A percentile compares a stretch with the other conserved stretches of the same genome.
Evolutionary conservation across 2,329 filamentous ascomycete species (phyloP).

Genomic region (Aspergillus nomiae): DNA sequence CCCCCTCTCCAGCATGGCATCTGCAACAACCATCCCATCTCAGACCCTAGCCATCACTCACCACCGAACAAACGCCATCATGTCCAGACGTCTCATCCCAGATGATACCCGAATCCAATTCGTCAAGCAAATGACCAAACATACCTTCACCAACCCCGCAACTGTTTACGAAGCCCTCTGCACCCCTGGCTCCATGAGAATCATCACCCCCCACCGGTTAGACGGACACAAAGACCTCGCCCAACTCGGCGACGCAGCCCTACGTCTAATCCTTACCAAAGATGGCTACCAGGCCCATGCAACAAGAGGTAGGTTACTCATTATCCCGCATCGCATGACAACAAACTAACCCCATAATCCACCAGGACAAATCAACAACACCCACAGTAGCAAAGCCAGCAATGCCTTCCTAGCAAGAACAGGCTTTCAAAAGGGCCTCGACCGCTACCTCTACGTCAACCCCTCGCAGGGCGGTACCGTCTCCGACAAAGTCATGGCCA

Average conservation of each 20-base stretch:
- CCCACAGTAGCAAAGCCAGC: not conserved
- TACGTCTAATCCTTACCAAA: not conserved
- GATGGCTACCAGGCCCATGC: conserved; percentile 2
- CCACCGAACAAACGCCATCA: not conserved
- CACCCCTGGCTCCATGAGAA: not conserved
- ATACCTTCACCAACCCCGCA: not conserved
- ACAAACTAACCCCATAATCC: not conserved
- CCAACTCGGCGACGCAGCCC: conserved; percentile 8
- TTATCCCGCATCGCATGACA: not conserved
- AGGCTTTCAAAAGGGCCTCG: conserved; percentile 12
- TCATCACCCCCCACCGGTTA: not conserved
- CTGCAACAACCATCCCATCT: not conserved
- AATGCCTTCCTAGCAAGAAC: conserved; percentile 17
- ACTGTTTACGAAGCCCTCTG: not conserved
- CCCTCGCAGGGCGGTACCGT: conserved; percentile 17
- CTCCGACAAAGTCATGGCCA: conserved; percentile 27
- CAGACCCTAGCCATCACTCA: not conserved
- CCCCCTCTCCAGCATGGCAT: not conserved
- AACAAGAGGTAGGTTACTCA: not conserved
- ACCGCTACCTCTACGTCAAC: conserved; percentile 15
- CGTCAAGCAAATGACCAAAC: not conserved
- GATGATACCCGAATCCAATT: not conserved
- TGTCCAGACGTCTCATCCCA: not conserved
- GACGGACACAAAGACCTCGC: conserved; percentile 12
- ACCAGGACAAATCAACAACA: conserved; percentile 4